Conservation (phyloP, 2,329 filamentous ascomycete species). For the Pseudogymnoascus sp. region DNA sequence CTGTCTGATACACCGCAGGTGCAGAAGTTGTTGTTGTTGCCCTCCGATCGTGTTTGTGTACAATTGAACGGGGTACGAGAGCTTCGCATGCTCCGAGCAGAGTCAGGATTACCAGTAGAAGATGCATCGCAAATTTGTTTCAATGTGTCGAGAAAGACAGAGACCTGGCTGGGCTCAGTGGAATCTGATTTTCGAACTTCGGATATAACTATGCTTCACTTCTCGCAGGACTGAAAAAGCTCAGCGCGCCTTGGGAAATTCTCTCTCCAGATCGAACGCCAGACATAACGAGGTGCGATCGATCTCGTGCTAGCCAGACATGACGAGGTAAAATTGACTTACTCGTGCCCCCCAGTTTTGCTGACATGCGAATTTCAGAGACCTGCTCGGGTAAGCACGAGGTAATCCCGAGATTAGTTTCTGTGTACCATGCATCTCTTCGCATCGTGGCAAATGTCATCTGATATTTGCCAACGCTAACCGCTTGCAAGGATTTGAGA, state of each 20-base stretch:
- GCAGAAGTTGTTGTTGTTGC: constrained; percentile 5
- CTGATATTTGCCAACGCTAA: not conserved
- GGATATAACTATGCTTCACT: not conserved
- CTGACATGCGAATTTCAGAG: not conserved
- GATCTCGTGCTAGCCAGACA: not conserved
- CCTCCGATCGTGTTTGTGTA: not conserved
- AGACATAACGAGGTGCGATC: not conserved
- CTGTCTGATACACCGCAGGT: not conserved
- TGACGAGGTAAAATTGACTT: not conserved
- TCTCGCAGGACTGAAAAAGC: not conserved
- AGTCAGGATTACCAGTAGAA: not conserved
- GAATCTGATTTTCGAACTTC: not conserved
- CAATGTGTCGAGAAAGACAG: not conserved
- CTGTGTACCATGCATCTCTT: not conserved
- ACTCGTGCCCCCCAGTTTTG: not conserved
- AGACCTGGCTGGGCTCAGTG: not conserved
- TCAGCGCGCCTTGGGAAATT: not conserved
- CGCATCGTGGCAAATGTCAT: not conserved
- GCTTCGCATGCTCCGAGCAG: not conserved
- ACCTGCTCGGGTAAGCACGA: not conserved
- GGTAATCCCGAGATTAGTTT: not conserved
- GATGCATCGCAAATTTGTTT: not conserved
- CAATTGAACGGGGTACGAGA: not conserved
- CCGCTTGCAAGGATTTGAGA: not conserved
- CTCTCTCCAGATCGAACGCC: not conserved